Conservation (phyloP, 257 asterid species). For the Solanum ossicruentum region DNA sequence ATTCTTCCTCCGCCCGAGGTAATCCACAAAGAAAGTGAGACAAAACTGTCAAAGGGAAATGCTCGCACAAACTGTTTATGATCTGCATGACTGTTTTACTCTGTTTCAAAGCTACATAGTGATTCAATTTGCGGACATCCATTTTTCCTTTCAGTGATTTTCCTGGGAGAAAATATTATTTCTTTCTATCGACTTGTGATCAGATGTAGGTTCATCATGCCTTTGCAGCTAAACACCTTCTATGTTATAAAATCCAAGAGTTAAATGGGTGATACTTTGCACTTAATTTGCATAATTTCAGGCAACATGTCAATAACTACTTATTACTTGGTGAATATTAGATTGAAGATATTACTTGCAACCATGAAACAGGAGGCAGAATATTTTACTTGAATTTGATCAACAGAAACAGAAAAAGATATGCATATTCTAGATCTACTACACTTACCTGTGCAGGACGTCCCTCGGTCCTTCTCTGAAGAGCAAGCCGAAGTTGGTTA, state of each 20-base stretch:
- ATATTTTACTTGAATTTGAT: not conserved
- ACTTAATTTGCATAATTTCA: not conserved
- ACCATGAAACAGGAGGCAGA: not conserved
- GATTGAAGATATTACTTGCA: not conserved
- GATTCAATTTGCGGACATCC: not conserved
- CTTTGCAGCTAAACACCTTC: not conserved
- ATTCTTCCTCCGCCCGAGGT: not conserved
- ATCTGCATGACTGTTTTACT: not conserved
- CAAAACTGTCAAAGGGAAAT: not conserved
- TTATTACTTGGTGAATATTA: not conserved
- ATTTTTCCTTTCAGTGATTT: not conserved
- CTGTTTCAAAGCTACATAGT: not conserved
- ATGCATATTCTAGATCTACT: not conserved
- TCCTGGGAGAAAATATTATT: not conserved
- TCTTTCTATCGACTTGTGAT: not conserved
- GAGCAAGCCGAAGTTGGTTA: slow-evolving; percentile 87
- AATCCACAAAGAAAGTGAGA: not conserved
- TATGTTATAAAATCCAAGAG: not conserved
- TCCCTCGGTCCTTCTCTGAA: slow-evolving; percentile 60
- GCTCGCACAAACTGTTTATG: not conserved
- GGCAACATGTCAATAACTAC: not conserved
- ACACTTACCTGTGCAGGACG: slow-evolving; percentile 81
- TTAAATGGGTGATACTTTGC: not conserved
- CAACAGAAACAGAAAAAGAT: not conserved
- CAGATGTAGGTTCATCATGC: not conserved